Evolutionary conservation across 352 stramenopile species (phyloP).

Genomic region (Elongisporangium undulatum): DNA sequence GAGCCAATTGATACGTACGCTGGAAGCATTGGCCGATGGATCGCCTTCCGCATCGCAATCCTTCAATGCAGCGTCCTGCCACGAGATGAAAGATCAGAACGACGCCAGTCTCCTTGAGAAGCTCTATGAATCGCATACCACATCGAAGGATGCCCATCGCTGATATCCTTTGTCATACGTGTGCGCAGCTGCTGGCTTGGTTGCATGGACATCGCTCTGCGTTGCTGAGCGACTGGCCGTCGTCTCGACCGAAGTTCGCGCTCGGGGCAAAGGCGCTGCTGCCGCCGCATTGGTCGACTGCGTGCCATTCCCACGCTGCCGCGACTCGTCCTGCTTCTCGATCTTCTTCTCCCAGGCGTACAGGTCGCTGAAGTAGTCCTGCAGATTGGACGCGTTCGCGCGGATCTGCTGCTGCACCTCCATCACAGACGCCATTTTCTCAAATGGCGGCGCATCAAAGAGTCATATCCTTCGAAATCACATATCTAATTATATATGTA

Average conservation of each 20-base stretch:
- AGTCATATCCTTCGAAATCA: constrained; percentile 2
- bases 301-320: constrained; percentile 15
- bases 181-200: constrained; percentile 50
- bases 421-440: constrained; percentile 23
- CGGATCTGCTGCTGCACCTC: constrained; percentile 83
- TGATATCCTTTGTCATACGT: constrained; percentile 90
- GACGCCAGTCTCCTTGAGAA: background rate
- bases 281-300: constrained; percentile 4
- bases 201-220: background rate
- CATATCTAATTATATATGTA: constrained; percentile 2
- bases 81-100: background rate
- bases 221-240: background rate
- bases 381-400: constrained; percentile 65
- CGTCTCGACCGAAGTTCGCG: constrained; percentile 10
- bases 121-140: constrained; percentile 31
- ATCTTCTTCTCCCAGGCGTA: constrained; percentile 80
- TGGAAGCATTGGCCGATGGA: constrained; percentile 5
- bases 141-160: constrained; percentile 88
- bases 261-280: constrained; percentile 17
- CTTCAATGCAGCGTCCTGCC: constrained; percentile 40
- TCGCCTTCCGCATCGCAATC: constrained; percentile 25
- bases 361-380: constrained; percentile 76
- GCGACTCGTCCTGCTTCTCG: constrained; percentile 36
- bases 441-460: constrained; percentile 6
- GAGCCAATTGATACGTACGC: background rate